A percentile compares a stretch with the other conserved stretches of the same genome.
Conservation (phyloP, 2,329 filamentous ascomycete species). For the Diaporthe sp. region DNA sequence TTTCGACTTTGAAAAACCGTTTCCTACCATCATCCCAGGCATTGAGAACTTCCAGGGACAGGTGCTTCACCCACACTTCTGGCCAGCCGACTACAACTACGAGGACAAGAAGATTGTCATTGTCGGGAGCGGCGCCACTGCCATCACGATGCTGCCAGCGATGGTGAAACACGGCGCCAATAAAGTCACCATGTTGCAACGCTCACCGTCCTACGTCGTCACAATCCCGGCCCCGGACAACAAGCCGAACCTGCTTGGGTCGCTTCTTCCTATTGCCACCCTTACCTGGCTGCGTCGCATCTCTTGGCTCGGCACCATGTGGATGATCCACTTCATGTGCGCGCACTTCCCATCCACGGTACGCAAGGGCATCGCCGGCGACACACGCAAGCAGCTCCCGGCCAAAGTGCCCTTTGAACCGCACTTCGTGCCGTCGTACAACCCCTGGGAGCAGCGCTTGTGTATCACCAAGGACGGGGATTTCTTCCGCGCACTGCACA, state of each 20-base stretch:
- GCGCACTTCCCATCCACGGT: slow-evolving; percentile 57
- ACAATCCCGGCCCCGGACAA: slow-evolving; percentile 58
- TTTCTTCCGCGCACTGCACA: slow-evolving; percentile 57
- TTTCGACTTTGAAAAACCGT: slow-evolving; percentile 73
- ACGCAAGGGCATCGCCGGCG: slow-evolving; percentile 54
- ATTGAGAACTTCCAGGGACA: slow-evolving; percentile 52
- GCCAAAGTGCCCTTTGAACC: slow-evolving; percentile 60
- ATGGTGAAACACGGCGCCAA: slow-evolving; percentile 66
- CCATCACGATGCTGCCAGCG: slow-evolving; percentile 74
- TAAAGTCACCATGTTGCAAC: slow-evolving; percentile 77
- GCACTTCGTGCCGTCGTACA: slow-evolving; percentile 69
- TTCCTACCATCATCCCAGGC: slow-evolving; percentile 63
- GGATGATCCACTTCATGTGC: slow-evolving; percentile 61
- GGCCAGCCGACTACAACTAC: slow-evolving; percentile 77
- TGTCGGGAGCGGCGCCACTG: slow-evolving; percentile 78
- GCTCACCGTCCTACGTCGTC: slow-evolving; percentile 73
- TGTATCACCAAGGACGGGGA: slow-evolving; percentile 66
- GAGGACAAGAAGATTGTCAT: slow-evolving; percentile 73
- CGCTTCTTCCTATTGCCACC: slow-evolving; percentile 56
- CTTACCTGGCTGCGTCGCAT: slow-evolving; percentile 59
- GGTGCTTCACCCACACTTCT: slow-evolving; percentile 79
- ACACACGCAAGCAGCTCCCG: slow-evolving; percentile 13
- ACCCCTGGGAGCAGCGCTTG: slow-evolving; percentile 77
- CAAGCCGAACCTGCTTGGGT: background rate
- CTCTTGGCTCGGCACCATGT: slow-evolving; percentile 59